phyloP scores from a whole-genome alignment of 176 grass and related monocot species.

The Carex kokanica region DNA sequence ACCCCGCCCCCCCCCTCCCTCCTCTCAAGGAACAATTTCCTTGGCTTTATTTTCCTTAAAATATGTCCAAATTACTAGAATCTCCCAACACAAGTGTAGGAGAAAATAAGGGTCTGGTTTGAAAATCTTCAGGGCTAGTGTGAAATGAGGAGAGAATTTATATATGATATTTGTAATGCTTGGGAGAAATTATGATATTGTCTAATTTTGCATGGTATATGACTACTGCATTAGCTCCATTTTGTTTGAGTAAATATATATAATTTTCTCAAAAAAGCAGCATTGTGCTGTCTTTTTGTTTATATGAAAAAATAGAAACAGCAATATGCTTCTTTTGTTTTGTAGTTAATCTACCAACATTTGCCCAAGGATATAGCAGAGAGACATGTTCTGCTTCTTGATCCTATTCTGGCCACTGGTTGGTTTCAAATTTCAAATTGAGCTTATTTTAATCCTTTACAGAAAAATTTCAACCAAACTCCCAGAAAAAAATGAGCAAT shows the following conservation, averaged over 20 bases:
- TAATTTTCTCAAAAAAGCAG: too few species aligned
- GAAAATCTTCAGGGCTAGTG: neutral
- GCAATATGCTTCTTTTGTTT: slow-evolving; percentile 21
- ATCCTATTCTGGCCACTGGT: slow-evolving; percentile 95
- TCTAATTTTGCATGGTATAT: neutral
- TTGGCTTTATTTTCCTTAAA: neutral
- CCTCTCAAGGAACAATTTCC: neutral
- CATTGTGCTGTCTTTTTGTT: too few species aligned
- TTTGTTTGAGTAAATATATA: slow-evolving; percentile 8
- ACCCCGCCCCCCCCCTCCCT: neutral
- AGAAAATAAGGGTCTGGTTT: neutral
- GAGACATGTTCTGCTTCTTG: slow-evolving; percentile 85
- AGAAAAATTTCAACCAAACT: neutral
- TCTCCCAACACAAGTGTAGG: neutral
- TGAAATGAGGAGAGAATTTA: neutral
- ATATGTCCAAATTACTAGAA: neutral
- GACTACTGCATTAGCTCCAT: neutral
- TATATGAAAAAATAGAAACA: too few species aligned
- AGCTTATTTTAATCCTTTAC: neutral
- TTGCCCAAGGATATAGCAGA: slow-evolving; percentile 75
- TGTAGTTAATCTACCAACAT: slow-evolving; percentile 84
- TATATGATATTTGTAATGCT: neutral
- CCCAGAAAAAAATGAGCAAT: neutral
- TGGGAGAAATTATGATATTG: neutral
- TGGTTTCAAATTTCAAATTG: slow-evolving; percentile 14